Conservation (phyloP, 371 early-diverging fungal genomes). For the Haplosporangium sp. region DNA sequence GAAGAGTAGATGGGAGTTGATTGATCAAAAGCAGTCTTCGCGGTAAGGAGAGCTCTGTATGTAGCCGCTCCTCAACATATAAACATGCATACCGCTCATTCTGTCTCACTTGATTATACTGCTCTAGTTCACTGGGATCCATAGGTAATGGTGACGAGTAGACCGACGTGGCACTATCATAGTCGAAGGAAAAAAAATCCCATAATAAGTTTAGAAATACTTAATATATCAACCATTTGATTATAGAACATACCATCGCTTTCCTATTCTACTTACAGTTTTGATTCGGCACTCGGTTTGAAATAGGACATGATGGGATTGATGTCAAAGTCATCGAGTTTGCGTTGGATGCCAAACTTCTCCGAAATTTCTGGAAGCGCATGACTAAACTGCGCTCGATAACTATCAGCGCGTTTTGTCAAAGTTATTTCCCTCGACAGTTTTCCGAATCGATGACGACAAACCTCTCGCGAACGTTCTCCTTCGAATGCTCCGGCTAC, state of each 20-base stretch:
- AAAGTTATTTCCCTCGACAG: conserved; percentile 17
- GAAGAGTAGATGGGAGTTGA: conserved; percentile 34
- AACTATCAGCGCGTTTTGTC: conserved; percentile 25
- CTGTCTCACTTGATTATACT: conserved; percentile 13
- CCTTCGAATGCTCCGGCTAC: conserved; percentile 15
- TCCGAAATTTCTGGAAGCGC: conserved; percentile 14
- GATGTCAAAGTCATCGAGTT: conserved; percentile 38
- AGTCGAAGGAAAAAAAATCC: background rate
- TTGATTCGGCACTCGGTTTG: conserved; percentile 5
- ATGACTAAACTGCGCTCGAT: conserved; percentile 24
- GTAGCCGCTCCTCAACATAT: conserved; percentile 31
- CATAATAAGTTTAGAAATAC: background rate
- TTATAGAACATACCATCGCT: background rate
- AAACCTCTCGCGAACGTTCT: conserved; percentile 18
- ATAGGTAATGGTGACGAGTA: conserved; percentile 9
- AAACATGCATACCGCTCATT: conserved; percentile 17
- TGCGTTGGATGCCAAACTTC: conserved; percentile 21
- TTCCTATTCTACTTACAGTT: conserved; percentile 17
- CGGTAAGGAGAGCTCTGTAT: conserved; percentile 26
- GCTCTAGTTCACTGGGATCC: conserved; percentile 13
- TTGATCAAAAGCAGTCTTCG: conserved; percentile 14
- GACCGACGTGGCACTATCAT: background rate
- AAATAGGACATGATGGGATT: conserved; percentile 25
- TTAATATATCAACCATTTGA: background rate
- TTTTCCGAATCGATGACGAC: conserved; percentile 41